phyloP scores from a whole-genome alignment of 768 basidiomycete genomes.

The Kwoniella pini region DNA sequence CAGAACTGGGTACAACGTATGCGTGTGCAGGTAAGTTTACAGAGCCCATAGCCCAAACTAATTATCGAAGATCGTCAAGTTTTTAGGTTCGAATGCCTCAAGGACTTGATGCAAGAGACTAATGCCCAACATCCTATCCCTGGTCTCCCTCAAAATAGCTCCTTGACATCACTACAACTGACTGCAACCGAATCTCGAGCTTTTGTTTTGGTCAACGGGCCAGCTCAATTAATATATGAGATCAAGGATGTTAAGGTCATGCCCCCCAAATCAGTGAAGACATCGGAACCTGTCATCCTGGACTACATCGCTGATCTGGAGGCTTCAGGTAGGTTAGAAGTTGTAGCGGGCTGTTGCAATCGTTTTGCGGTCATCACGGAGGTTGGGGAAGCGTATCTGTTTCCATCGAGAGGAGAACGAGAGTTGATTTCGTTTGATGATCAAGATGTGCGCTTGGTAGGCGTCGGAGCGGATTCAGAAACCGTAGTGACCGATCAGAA shows the following conservation, averaged over 20 bases:
- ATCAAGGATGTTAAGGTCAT: conserved; percentile 12
- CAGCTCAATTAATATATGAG: conserved; percentile 28
- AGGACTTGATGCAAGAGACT: conserved; percentile 12
- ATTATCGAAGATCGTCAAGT: conserved; percentile 1
- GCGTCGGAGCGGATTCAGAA: conserved; percentile 35
- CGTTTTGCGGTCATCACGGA: conserved; percentile 28
- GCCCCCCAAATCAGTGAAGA: conserved; percentile 1
- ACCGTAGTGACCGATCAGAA: conserved; percentile 31
- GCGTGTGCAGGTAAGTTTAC: conserved; percentile 18
- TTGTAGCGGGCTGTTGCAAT: conserved; percentile 24
- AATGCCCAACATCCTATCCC: background rate
- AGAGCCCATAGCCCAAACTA: background rate
- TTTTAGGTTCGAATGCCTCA: conserved; percentile 13
- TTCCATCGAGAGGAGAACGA: conserved; percentile 15
- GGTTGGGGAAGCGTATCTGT: conserved; percentile 30
- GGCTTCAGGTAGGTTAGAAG: conserved; percentile 18
- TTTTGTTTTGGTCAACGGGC: conserved; percentile 17
- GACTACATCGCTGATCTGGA: conserved; percentile 33
- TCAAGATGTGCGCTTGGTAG: conserved; percentile 27
- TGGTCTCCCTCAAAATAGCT: background rate
- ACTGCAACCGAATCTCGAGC: conserved; percentile 36
- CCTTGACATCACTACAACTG: conserved; percentile 1
- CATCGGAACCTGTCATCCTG: background rate
- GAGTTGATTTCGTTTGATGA: conserved; percentile 27
- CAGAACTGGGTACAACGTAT: conserved; percentile 22